Percentiles rank a stretch among this genome's conserved stretches.
These are phyloP conservation scores for Aspergillus bertholletiae DNA, from an alignment of 495 filamentous ascomycete species.

Conservation along the genomic window DNA sequence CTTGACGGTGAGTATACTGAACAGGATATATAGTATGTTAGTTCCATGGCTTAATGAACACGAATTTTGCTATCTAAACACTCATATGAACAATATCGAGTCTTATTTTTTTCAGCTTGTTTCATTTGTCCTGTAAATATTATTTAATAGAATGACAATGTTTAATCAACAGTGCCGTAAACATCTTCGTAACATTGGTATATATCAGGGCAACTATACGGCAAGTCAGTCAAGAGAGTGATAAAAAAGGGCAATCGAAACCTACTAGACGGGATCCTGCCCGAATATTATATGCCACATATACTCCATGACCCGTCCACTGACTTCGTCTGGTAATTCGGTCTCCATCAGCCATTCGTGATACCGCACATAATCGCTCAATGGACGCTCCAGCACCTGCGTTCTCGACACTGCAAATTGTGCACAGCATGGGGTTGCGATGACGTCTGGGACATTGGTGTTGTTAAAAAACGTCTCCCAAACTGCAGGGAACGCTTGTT, in stretches of 20 bases:
- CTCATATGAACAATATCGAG: no score
- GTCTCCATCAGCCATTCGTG: conserved; percentile 61
- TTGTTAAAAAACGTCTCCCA: conserved; percentile 47
- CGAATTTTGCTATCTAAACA: no score
- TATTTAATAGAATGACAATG: background rate
- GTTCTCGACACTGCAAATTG: conserved; percentile 64
- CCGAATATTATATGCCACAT: conserved; percentile 68
- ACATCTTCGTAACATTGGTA: conserved; percentile 29
- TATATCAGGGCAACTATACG: conserved; percentile 29
- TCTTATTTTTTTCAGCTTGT: no score
- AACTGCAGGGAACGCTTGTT: conserved; percentile 25
- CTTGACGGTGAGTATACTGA: no score
- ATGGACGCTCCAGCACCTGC: conserved; percentile 43
- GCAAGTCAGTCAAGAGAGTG: conserved; percentile 6
- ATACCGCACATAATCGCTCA: conserved; percentile 51
- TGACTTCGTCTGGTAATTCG: conserved; percentile 50
- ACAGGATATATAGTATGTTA: no score
- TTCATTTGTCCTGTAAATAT: background rate
- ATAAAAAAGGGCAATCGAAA: conserved; percentile 1
- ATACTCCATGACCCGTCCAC: conserved; percentile 67
- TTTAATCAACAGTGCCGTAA: conserved; percentile 17
- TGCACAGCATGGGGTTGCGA: conserved; percentile 60
- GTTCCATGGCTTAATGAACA: no score
- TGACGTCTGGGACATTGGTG: conserved; percentile 37
- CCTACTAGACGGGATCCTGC: conserved; percentile 35